Evolutionary conservation across 2,329 filamentous ascomycete genomes (phyloP).

Genomic region (Diplodia sapinea): DNA sequence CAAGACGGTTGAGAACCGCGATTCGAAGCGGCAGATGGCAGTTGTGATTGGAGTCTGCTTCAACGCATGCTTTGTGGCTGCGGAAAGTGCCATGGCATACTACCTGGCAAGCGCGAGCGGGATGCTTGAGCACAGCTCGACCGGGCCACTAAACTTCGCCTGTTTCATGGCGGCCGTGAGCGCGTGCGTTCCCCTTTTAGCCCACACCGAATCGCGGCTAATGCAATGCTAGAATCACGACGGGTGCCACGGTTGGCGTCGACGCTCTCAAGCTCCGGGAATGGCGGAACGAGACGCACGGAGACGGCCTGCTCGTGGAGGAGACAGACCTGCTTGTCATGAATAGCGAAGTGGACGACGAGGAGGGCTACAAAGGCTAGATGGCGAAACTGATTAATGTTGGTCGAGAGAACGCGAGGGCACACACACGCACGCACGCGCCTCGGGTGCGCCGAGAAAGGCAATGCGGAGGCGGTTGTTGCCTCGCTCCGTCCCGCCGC

Average conservation of each 20-base stretch:
- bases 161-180: background rate
- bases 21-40: background rate
- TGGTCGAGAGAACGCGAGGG: too few relatives aligned
- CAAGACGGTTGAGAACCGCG: background rate
- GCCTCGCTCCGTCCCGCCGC: too few relatives aligned
- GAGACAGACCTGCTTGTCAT: background rate
- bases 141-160: background rate
- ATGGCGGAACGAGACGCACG: background rate
- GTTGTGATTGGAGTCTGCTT: background rate
- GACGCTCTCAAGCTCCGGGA: background rate
- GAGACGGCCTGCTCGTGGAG: background rate
- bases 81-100: background rate
- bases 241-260: background rate
- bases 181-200: background rate
- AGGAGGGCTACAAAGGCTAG: too few relatives aligned
- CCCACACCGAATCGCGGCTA: background rate
- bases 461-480: too few relatives aligned
- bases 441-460: too few relatives aligned
- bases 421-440: too few relatives aligned
- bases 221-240: background rate
- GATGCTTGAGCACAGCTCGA: background rate
- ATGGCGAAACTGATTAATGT: too few relatives aligned
- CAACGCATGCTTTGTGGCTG: background rate
- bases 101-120: background rate
- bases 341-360: background rate